A percentile compares a stretch with the other conserved stretches of the same genome.
phyloP scores from a whole-genome alignment of 257 asterid genomes.

The Ehretia macrophylla region DNA sequence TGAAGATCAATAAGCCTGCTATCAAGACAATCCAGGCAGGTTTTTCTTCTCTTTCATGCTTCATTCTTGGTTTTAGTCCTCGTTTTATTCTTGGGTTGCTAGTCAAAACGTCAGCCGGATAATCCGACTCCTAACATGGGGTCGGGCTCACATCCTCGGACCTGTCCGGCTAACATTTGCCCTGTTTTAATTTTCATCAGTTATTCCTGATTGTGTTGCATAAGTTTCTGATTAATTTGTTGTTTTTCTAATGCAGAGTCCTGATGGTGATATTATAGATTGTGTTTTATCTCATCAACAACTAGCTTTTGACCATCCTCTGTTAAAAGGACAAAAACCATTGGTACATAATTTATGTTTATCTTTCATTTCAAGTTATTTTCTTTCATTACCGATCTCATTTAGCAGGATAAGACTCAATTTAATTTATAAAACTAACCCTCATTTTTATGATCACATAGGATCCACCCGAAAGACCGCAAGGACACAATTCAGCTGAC shows the following conservation, averaged over 20 bases:
- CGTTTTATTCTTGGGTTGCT: no score
- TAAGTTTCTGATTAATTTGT: constrained; percentile 1
- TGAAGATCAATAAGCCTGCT: constrained; percentile 67
- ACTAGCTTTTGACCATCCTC: constrained; percentile 92
- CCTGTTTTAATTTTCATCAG: no score
- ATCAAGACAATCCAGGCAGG: constrained; percentile 71
- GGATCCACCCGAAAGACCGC: constrained; percentile 91
- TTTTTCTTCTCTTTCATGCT: neutral
- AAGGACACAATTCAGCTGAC: constrained; percentile 35
- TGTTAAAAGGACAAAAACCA: constrained; percentile 68
- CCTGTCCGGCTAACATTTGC: no score
- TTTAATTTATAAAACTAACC: no score
- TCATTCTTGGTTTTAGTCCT: neutral
- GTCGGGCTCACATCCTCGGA: no score
- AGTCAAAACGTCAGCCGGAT: no score
- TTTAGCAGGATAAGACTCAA: no score
- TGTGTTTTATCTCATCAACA: constrained; percentile 75
- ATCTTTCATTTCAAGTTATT: neutral
- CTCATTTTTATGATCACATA: constrained; percentile 9
- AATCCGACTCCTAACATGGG: no score
- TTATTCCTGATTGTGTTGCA: no score
- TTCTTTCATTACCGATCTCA: neutral
- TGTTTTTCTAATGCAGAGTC: constrained; percentile 51
- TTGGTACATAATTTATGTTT: constrained; percentile 36
- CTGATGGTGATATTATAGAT: constrained; percentile 86